Base-by-base conservation (phyloP, 495 filamentous ascomycete genomes). In the Penicillium psychrofluorescens region DNA sequence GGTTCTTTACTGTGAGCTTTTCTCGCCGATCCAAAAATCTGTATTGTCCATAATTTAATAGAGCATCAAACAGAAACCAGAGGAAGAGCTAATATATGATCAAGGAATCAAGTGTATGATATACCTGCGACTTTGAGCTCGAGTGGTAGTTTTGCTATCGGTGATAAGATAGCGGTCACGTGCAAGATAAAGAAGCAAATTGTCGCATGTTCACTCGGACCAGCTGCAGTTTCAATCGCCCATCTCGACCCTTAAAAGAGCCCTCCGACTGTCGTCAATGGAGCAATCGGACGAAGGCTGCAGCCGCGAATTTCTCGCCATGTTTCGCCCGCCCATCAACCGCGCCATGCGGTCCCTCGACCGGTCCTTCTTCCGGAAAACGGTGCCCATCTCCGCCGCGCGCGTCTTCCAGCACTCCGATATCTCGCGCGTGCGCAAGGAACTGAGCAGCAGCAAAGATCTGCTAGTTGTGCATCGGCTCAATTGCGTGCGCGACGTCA, bases 261-360 rank as follows among this genome's bases (percentile, higher is more conserved):
- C 14, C 37, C 10, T 38, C 34, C 29, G 29, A 38, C 35, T 41
- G 40, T 43, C 42, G 47, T 61, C 58, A 48, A 67, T 69, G 65
- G 57, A 62, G 46, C 41, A 56, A 10, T 46, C 37, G 27, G 45
- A 37, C 27, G 48, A 54, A 34, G 30, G 41, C 29, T 45, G 42
- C 48, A 45, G 48, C 38, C 55, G 54, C 53, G 59, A 68, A 40
- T 45, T 59, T 48, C 49, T 62, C 46, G 60, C 57, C 31, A 83
- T 84, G 80, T 85, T 95, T 64, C 79, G 83, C 34, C 88, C 90
- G 8, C 94, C 91, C 16, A 67, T 90, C 32, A 83, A 90, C 56
- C 88, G 88, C 54, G 80, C 84, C 12, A 87, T 86, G 80, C 75
- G 72, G 52, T 67, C 67, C 6, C 80, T 98, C 22, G 91, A 98